Evolutionary conservation across 306 rosid species (phyloP).

Genomic region (Casuarina glauca): DNA sequence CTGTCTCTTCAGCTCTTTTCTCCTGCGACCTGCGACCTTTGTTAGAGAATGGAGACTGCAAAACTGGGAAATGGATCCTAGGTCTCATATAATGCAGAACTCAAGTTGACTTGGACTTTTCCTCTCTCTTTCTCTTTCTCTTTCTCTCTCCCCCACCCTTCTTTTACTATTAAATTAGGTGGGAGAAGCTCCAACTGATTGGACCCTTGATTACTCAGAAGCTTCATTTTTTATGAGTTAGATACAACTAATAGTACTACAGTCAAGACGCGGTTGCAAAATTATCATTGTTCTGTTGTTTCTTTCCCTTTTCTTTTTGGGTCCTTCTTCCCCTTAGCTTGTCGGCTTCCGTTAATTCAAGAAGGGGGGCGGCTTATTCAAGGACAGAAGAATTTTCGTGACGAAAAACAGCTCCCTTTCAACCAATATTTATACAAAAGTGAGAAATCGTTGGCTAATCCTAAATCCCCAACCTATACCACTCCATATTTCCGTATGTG

Average conservation of each 20-base stretch:
- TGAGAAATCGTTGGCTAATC: too few relatives aligned
- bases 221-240: neutral
- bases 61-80: neutral
- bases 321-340: too few relatives aligned
- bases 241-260: neutral
- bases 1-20: neutral
- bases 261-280: too few relatives aligned
- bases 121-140: neutral
- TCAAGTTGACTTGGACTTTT: constrained; percentile 6
- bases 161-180: neutral
- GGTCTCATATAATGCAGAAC: neutral
- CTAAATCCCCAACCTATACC: too few relatives aligned
- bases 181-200: neutral
- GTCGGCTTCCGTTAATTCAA: too few relatives aligned
- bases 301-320: neutral
- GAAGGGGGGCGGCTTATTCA: too few relatives aligned
- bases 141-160: too few relatives aligned
- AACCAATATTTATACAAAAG: too few relatives aligned
- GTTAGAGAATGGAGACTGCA: neutral
- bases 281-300: too few relatives aligned
- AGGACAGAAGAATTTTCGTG: too few relatives aligned
- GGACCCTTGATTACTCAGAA: neutral
- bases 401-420: too few relatives aligned
- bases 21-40: neutral
- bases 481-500: too few relatives aligned